Evolutionary conservation across 805 yeast species (phyloP).

Genomic region (Metschnikowia aberdeeniae): DNA sequence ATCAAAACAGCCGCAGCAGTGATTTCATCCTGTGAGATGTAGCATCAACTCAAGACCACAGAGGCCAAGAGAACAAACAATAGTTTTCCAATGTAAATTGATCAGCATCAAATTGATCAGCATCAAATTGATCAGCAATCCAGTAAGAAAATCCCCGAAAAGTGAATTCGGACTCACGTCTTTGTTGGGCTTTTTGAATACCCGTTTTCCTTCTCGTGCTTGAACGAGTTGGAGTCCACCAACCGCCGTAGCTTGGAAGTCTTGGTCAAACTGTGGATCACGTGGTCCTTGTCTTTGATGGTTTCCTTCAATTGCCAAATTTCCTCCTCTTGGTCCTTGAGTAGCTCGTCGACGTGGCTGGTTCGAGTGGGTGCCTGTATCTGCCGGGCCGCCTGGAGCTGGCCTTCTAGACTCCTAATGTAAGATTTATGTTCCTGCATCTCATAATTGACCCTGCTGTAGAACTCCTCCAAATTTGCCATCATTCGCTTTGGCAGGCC

Average conservation of each 20-base stretch:
- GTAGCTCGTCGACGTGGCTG: constrained; percentile 23
- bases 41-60: too few relatives aligned
- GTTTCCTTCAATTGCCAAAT: constrained; percentile 59
- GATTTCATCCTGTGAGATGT: too few relatives aligned
- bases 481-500: constrained; percentile 39
- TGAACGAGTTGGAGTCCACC: constrained; percentile 30
- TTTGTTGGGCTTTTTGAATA: not conserved
- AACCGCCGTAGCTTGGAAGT: constrained; percentile 55
- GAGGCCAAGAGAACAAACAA: too few relatives aligned
- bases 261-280: constrained; percentile 68
- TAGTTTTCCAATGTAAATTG: too few relatives aligned
- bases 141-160: too few relatives aligned
- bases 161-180: not conserved
- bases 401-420: constrained; percentile 55
- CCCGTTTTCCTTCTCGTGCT: constrained; percentile 1
- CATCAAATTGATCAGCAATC: too few relatives aligned
- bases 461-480: constrained; percentile 46
- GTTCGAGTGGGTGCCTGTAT: constrained; percentile 6
- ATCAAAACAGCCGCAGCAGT: too few relatives aligned
- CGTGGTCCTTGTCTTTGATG: constrained; percentile 69
- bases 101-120: too few relatives aligned
- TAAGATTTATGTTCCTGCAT: constrained; percentile 59
- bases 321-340: constrained; percentile 65
- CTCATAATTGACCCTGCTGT: constrained; percentile 45
- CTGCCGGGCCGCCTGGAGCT: constrained; percentile 35